Evolutionary conservation across 371 early-diverging fungal genomes (phyloP), one percentile per base, ranked within the genome.

Genomic region (Parasitella parasitica): DNA sequence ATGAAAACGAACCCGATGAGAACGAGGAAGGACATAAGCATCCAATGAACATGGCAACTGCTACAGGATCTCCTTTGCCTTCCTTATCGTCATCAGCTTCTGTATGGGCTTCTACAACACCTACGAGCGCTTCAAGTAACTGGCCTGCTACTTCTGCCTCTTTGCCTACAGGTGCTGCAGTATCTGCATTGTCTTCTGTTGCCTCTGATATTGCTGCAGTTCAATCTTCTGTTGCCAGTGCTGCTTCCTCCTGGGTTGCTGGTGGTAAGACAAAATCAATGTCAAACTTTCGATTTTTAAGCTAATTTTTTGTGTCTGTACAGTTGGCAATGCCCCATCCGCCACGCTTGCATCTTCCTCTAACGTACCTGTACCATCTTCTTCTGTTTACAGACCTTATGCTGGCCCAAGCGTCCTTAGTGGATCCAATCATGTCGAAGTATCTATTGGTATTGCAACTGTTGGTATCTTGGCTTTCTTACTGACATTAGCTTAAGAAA

Each of bases 381-480:
- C 18, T 6, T 63, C 68, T 46, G 51, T 39, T 18, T 43, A 59
- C 11, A 58, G 68, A 57, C 68, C 68, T 16, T 68, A 68, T 63
- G 59, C 68, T 36, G 68, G 68, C 0, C 68, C 68, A 1, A 68
- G 68, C 35, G 54, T 55, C 28, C 55, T 68, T 27, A 59, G 60
- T 46, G 49, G 18, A 16, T 58, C 68, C 27, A 63, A 20, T 36
- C 63, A 37, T 36, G 11, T 63, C 30, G 59, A 68, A 63, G 22
- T 54, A 12, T 55, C 63, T 50, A 4, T 63, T 41, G 53, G 43
- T 46, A 41, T 60, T 34, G 43, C 54, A 34, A 35, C 49, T 34
- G 35, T 68, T 38, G 55, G 59, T 18, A 16, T 59, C 27, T 55
- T 52, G 7, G 52, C 28, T 39, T 59, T 63, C 63, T 46, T 58